Conservation (phyloP, 371 early-diverging fungal genomes). For the Nosema muscidifuracis region DNA sequence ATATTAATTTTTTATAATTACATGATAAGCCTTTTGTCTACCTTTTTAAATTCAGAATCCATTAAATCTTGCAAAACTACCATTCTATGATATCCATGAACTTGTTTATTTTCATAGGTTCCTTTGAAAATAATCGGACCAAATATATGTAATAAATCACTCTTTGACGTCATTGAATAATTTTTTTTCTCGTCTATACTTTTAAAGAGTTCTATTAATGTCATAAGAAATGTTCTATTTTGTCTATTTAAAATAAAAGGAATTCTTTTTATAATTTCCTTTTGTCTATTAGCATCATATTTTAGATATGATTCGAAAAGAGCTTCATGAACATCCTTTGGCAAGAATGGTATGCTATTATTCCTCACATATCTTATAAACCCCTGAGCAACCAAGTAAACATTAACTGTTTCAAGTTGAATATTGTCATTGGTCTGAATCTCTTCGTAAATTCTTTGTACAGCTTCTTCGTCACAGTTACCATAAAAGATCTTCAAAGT, state of each 20-base stretch:
- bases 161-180: neutral
- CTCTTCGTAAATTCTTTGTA: neutral
- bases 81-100: constrained; percentile 12
- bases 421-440: constrained; percentile 10
- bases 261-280: constrained; percentile 22
- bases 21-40: neutral
- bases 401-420: neutral
- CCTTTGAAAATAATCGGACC: constrained; percentile 7
- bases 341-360: constrained; percentile 9
- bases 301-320: constrained; percentile 16
- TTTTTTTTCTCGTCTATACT: neutral
- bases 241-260: constrained; percentile 20
- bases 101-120: neutral
- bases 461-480: neutral
- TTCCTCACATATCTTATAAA: constrained; percentile 7
- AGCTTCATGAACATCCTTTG: neutral
- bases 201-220: neutral
- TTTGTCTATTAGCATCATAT: constrained; percentile 12
- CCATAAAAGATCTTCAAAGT: neutral
- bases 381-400: neutral
- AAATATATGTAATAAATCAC: constrained; percentile 12
- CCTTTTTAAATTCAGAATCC: neutral
- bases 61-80: neutral
- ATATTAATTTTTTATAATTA: no score
- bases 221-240: constrained; percentile 22